Percentiles rank a stretch among this genome's conserved stretches.
These are phyloP conservation scores for Coniochaeta hoffmannii DNA, from an alignment of 2,329 filamentous ascomycete genomes.

Conservation along the genomic window DNA sequence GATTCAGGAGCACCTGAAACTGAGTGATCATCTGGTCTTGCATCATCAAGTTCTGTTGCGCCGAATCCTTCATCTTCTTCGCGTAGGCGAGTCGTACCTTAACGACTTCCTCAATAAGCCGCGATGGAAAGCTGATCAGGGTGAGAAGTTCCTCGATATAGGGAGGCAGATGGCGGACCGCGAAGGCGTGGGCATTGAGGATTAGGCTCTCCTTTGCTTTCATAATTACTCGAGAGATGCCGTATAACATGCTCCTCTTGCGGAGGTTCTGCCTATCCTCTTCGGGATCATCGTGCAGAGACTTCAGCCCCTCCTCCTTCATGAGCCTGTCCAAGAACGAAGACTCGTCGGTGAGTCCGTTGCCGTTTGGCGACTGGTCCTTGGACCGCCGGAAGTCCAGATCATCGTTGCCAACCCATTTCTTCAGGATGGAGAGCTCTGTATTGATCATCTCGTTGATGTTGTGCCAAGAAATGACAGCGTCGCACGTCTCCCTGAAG, in stretches of 20 bases:
- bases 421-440: conserved; percentile 82
- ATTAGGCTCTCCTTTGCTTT: conserved; percentile 94
- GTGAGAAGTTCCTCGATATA: conserved; percentile 96
- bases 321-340: conserved; percentile 91
- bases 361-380: conserved; percentile 57
- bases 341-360: conserved; percentile 77
- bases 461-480: conserved; percentile 93
- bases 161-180: conserved; percentile 82
- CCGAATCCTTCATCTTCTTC: conserved; percentile 89
- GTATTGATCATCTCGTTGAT: conserved; percentile 95
- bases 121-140: conserved; percentile 93
- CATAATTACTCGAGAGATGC: conserved; percentile 77
- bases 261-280: conserved; percentile 31
- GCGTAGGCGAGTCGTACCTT: conserved; percentile 85
- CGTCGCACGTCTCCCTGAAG: conserved; percentile 77
- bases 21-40: conserved; percentile 97
- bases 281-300: conserved; percentile 67
- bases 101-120: conserved; percentile 94
- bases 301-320: conserved; percentile 92
- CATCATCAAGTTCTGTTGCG: conserved; percentile 86
- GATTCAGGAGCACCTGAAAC: conserved; percentile 85
- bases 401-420: conserved; percentile 95
- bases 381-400: conserved; percentile 80
- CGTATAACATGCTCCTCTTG: conserved; percentile 70
- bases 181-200: conserved; percentile 74